Conservation (phyloP, 1,284 basidiomycete species). For the Trametes polyzona region DNA sequence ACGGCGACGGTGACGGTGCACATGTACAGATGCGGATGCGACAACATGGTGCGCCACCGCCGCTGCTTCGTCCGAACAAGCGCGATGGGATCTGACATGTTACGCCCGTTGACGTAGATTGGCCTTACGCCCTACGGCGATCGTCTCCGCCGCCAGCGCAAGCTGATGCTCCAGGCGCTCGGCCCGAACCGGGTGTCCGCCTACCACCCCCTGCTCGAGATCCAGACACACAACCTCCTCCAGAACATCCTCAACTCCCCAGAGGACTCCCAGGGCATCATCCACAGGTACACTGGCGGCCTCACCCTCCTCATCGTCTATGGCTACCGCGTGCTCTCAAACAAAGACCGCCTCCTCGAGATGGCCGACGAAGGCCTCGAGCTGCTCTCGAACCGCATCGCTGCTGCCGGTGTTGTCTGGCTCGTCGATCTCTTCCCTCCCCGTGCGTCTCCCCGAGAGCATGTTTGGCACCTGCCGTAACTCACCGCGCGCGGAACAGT, state of each 20-base stretch:
- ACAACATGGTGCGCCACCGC: slow-evolving; percentile 58
- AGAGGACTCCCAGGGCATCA: slow-evolving; percentile 35
- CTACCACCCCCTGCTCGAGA: slow-evolving; percentile 62
- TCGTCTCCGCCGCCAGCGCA: slow-evolving; percentile 64
- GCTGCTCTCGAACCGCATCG: slow-evolving; percentile 58
- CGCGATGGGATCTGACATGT: slow-evolving; percentile 7
- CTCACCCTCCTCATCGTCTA: slow-evolving; percentile 67
- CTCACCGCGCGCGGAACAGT: slow-evolving; percentile 17
- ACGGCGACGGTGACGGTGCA: slow-evolving; percentile 12
- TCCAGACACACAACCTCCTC: slow-evolving; percentile 46
- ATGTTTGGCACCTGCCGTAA: not conserved
- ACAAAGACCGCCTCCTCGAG: slow-evolving; percentile 57
- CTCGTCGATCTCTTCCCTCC: slow-evolving; percentile 64
- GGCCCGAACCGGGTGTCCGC: slow-evolving; percentile 51
- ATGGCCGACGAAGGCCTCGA: slow-evolving; percentile 66
- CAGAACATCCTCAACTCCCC: slow-evolving; percentile 36
- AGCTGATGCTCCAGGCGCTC: slow-evolving; percentile 66
- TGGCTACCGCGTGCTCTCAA: slow-evolving; percentile 58
- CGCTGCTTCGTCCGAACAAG: slow-evolving; percentile 1
- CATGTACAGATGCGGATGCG: slow-evolving; percentile 57
- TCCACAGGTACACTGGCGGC: slow-evolving; percentile 57
- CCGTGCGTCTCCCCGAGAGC: slow-evolving; percentile 19
- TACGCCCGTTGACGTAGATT: slow-evolving; percentile 43
- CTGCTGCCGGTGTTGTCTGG: slow-evolving; percentile 69
- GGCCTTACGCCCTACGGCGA: slow-evolving; percentile 72